Conservation (phyloP, 2,329 filamentous ascomycete species). For the Xylariomycetidae sp. region DNA sequence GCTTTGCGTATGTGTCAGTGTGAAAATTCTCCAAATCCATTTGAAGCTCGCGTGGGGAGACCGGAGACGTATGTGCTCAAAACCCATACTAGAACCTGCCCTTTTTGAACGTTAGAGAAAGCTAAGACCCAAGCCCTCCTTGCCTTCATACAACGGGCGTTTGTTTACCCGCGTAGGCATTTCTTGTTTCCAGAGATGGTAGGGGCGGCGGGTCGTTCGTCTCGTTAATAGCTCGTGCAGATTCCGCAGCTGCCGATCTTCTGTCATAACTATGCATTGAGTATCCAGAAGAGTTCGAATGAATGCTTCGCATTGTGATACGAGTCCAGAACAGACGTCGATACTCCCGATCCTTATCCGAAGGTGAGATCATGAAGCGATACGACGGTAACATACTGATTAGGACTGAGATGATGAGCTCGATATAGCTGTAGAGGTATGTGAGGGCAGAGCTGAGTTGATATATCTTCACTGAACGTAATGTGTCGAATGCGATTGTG, state of each 20-base stretch:
- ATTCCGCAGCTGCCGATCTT: neutral
- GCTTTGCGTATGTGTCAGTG: too few species aligned
- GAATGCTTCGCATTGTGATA: conserved; percentile 8
- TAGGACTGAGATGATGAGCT: conserved; percentile 9
- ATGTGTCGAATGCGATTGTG: conserved; percentile 9
- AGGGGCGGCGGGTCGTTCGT: too few species aligned
- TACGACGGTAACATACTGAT: conserved; percentile 11
- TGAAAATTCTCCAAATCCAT: too few species aligned
- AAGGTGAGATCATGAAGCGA: conserved; percentile 10
- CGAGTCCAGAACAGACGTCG: conserved; percentile 10
- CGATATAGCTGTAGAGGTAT: conserved; percentile 10
- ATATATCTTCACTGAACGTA: conserved; percentile 8
- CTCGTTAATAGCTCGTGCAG: too few species aligned
- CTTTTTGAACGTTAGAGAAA: too few species aligned
- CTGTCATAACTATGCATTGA: conserved; percentile 5
- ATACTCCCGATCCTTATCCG: conserved; percentile 11
- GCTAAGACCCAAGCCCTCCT: too few species aligned
- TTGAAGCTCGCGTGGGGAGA: too few species aligned
- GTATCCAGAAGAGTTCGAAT: conserved; percentile 7
- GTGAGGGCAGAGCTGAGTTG: conserved; percentile 4
- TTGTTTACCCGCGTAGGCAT: too few species aligned
- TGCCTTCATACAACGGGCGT: too few species aligned
- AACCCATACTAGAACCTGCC: too few species aligned
- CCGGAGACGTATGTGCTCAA: too few species aligned
- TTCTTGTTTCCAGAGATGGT: too few species aligned